These are phyloP conservation scores for Coniella lustricola DNA, from an alignment of 2,329 filamentous ascomycete species.

Conservation along the genomic window DNA sequence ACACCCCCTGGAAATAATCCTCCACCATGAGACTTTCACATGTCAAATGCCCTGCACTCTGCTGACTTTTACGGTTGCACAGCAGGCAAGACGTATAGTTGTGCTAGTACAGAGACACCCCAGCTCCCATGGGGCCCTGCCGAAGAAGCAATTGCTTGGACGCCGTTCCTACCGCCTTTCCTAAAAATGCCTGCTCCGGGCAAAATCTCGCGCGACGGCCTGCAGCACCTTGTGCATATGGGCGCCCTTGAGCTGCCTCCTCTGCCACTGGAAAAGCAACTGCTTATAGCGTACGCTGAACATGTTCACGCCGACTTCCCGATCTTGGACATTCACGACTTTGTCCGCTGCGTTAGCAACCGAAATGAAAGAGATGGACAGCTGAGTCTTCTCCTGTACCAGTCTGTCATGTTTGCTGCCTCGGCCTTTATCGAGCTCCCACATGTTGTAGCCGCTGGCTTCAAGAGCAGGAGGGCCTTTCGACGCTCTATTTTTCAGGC, in stretches of 20 bases:
- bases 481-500: slow-evolving; percentile 85
- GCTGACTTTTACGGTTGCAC: background rate
- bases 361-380: slow-evolving; percentile 63
- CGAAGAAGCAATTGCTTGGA: slow-evolving; percentile 38
- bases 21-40: slow-evolving; percentile 4
- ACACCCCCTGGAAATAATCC: background rate
- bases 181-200: slow-evolving; percentile 67
- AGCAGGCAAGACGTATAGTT: slow-evolving; percentile 17
- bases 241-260: slow-evolving; percentile 74
- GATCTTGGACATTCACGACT: slow-evolving; percentile 62
- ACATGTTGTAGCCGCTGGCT: slow-evolving; percentile 69
- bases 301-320: slow-evolving; percentile 95
- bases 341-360: slow-evolving; percentile 53
- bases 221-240: slow-evolving; percentile 76
- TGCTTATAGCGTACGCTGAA: slow-evolving; percentile 76
- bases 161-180: slow-evolving; percentile 54
- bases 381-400: slow-evolving; percentile 81
- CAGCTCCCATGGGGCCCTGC: background rate
- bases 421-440: slow-evolving; percentile 82
- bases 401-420: slow-evolving; percentile 90
- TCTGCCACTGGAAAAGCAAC: slow-evolving; percentile 64
- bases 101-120: slow-evolving; percentile 7
- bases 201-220: slow-evolving; percentile 72
- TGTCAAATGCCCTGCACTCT: slow-evolving; percentile 28
- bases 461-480: slow-evolving; percentile 68